Evolutionary conservation across 1,284 basidiomycete genomes (phyloP).

Genomic region (Cronartium quercuum): DNA sequence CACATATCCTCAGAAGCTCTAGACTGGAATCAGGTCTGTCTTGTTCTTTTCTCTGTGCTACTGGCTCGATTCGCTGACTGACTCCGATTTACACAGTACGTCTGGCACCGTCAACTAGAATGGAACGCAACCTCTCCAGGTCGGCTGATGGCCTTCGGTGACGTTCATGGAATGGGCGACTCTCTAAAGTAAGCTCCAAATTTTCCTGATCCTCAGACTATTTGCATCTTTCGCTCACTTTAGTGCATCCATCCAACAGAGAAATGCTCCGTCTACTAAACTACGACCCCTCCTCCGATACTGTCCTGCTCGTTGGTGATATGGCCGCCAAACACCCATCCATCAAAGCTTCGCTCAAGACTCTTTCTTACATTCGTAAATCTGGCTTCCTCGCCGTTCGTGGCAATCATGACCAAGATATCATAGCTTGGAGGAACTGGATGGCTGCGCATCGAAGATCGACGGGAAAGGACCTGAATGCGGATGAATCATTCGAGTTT

Average conservation of each 20-base stretch:
- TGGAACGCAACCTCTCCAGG: slow-evolving; percentile 19
- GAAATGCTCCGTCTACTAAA: slow-evolving; percentile 10
- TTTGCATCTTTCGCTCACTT: neutral
- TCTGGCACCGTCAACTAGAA: slow-evolving; percentile 25
- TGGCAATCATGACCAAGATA: slow-evolving; percentile 37
- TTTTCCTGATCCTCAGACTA: neutral
- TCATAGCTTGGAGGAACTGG: slow-evolving; percentile 39
- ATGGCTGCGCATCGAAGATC: neutral
- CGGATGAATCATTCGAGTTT: slow-evolving; percentile 1
- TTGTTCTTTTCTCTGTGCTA: no score
- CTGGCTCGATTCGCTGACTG: no score
- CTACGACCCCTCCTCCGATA: slow-evolving; percentile 10
- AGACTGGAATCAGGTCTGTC: no score
- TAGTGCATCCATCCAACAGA: neutral
- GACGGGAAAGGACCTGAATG: neutral
- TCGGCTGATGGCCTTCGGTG: slow-evolving; percentile 18
- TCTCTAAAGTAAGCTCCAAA: neutral
- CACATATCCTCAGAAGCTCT: no score
- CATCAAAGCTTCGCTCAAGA: slow-evolving; percentile 26
- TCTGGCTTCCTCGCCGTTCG: slow-evolving; percentile 7
- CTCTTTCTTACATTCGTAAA: slow-evolving; percentile 18
- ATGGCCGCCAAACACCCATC: slow-evolving; percentile 31
- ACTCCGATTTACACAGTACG: slow-evolving; percentile 13
- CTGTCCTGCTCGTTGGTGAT: slow-evolving; percentile 16
- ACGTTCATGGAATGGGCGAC: slow-evolving; percentile 28